phyloP scores from a whole-genome alignment of 371 early-diverging fungal genomes.

The Apophysomyces elegans region DNA sequence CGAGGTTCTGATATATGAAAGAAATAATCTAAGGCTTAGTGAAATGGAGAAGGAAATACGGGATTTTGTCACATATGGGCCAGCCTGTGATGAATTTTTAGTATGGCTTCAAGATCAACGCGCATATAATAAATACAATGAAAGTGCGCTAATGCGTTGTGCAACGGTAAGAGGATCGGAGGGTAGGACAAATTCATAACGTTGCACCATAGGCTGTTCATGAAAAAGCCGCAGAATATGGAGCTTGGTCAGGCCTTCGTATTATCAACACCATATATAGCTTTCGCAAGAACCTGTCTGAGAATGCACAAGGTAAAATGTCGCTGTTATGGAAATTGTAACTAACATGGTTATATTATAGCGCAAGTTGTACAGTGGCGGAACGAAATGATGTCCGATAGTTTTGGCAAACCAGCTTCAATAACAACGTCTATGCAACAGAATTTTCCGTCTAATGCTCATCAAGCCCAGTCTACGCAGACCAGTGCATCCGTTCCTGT shows the following conservation, averaged over 20 bases:
- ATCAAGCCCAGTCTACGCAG: background rate
- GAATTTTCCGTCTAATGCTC: background rate
- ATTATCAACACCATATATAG: slow-evolving; percentile 26
- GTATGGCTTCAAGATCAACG: slow-evolving; percentile 40
- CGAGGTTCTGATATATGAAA: slow-evolving; percentile 14
- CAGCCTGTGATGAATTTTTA: slow-evolving; percentile 45
- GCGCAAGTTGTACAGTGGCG: slow-evolving; percentile 17
- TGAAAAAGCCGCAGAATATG: slow-evolving; percentile 26
- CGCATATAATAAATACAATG: slow-evolving; percentile 35
- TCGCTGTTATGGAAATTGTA: background rate
- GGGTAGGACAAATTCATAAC: background rate
- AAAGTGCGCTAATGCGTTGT: slow-evolving; percentile 34
- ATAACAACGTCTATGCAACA: slow-evolving; percentile 5
- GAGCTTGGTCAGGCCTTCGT: slow-evolving; percentile 36
- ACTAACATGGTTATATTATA: background rate
- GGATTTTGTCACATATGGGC: slow-evolving; percentile 30
- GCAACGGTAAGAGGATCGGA: slow-evolving; percentile 18
- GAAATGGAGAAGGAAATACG: slow-evolving; percentile 35
- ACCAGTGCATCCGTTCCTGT: background rate
- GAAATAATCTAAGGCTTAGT: slow-evolving; percentile 30
- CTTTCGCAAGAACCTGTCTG: slow-evolving; percentile 15
- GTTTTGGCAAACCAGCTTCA: slow-evolving; percentile 7
- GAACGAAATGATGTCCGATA: slow-evolving; percentile 12
- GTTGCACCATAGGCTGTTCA: slow-evolving; percentile 16
- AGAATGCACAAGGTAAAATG: slow-evolving; percentile 22